These are phyloP conservation scores for Auriscalpium vulgare DNA, from an alignment of 768 basidiomycete genomes.

Conservation along the genomic window DNA sequence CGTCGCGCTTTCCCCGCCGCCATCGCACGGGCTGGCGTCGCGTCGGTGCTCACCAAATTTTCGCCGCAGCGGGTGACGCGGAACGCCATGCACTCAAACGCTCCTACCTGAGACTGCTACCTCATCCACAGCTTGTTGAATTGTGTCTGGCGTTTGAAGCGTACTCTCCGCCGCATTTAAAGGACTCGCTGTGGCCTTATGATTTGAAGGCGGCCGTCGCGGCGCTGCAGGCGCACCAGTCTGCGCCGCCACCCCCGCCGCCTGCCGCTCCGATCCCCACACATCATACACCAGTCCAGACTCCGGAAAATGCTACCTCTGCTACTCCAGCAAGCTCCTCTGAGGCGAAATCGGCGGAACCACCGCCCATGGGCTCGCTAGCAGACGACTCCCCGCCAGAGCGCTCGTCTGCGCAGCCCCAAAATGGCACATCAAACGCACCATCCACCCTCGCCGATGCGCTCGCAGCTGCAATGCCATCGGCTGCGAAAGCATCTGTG, in stretches of 20 bases:
- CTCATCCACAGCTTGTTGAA: conserved; percentile 68
- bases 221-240: conserved; percentile 27
- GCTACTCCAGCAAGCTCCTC: conserved; percentile 14
- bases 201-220: conserved; percentile 62
- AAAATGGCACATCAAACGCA: background rate
- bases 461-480: background rate
- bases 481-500: conserved; percentile 2
- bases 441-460: background rate
- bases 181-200: conserved; percentile 62
- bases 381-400: conserved; percentile 1
- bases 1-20: no score
- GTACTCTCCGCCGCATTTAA: conserved; percentile 57
- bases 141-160: conserved; percentile 67
- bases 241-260: conserved; percentile 13
- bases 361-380: conserved; percentile 18
- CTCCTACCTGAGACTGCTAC: conserved; percentile 60
- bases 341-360: background rate
- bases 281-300: conserved; percentile 17
- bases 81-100: conserved; percentile 56
- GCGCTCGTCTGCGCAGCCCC: conserved; percentile 2
- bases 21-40: no score
- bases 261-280: conserved; percentile 9
- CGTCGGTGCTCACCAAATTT: background rate
- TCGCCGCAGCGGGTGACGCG: conserved; percentile 27
- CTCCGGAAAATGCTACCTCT: conserved; percentile 3